Evolutionary conservation across 1,284 basidiomycete species (phyloP).

Genomic region (Thecaphora frezii): DNA sequence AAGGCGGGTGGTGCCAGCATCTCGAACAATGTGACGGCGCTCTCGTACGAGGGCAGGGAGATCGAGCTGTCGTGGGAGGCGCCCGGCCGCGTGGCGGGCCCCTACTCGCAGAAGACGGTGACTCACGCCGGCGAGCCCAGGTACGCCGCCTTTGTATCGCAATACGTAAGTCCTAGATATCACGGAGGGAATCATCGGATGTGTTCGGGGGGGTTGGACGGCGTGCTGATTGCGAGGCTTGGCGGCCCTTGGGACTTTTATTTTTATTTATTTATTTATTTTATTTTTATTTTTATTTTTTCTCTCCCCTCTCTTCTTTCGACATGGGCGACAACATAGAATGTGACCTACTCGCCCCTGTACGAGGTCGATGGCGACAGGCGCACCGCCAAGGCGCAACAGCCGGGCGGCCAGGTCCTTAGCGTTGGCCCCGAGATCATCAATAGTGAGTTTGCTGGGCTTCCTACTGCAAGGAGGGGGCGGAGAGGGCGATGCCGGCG

Average conservation of each 20-base stretch:
- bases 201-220: too few relatives aligned
- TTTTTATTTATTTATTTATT: too few relatives aligned
- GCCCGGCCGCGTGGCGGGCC: slow-evolving; percentile 35
- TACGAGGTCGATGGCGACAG: slow-evolving; percentile 35
- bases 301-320: not conserved
- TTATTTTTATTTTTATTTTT: not conserved
- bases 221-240: too few relatives aligned
- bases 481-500: too few relatives aligned
- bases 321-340: slow-evolving; percentile 1
- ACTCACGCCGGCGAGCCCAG: slow-evolving; percentile 32
- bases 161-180: slow-evolving; percentile 14
- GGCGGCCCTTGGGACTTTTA: too few relatives aligned
- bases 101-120: slow-evolving; percentile 39
- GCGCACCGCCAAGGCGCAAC: slow-evolving; percentile 34
- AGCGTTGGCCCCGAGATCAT: slow-evolving; percentile 20
- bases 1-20: slow-evolving; percentile 36
- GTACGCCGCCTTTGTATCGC: slow-evolving; percentile 41
- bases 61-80: slow-evolving; percentile 31
- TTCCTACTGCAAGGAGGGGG: too few relatives aligned
- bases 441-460: slow-evolving; percentile 15
- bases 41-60: slow-evolving; percentile 31
- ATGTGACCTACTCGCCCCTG: slow-evolving; percentile 41
- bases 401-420: slow-evolving; percentile 31
- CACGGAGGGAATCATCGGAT: too few relatives aligned
- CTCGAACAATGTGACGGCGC: slow-evolving; percentile 41